Evolutionary conservation across 2,329 filamentous ascomycete species (phyloP).

Genomic region (Pestalotiopsis sp.): DNA sequence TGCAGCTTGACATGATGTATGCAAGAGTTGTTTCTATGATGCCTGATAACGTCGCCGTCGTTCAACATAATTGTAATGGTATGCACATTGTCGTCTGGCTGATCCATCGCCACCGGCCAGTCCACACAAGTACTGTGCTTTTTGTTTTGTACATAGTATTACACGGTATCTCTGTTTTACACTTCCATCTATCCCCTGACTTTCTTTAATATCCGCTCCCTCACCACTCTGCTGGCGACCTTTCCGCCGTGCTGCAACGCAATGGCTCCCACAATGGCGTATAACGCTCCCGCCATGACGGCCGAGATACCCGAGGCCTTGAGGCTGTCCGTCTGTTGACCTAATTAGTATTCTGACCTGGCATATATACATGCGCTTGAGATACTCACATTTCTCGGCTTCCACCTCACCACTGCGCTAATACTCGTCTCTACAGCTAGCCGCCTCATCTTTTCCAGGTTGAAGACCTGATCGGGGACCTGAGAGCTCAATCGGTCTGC

Average conservation of each 20-base stretch:
- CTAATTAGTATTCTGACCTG: background rate
- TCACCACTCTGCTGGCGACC: conserved; percentile 73
- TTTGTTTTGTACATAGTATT: conserved; percentile 16
- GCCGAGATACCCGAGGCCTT: conserved; percentile 72
- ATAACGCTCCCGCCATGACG: conserved; percentile 76
- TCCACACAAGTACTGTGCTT: conserved; percentile 11
- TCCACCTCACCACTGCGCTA: conserved; percentile 81
- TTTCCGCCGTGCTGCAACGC: conserved; percentile 85
- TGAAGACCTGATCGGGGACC: conserved; percentile 63
- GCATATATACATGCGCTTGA: background rate
- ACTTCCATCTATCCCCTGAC: conserved; percentile 22
- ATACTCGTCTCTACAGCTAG: conserved; percentile 75
- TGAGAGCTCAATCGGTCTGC: conserved; percentile 69
- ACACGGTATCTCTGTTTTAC: conserved; percentile 1
- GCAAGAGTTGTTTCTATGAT: background rate
- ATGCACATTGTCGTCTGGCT: background rate
- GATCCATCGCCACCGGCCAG: background rate
- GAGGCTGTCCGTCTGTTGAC: conserved; percentile 64
- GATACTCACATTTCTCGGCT: conserved; percentile 73
- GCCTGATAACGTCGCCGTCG: background rate
- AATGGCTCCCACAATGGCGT: conserved; percentile 86
- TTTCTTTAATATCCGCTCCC: conserved; percentile 71
- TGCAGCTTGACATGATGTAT: background rate
- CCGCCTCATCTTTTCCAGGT: conserved; percentile 65
- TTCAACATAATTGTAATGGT: background rate